phyloP scores from a whole-genome alignment of 2,329 filamentous ascomycete species.

The Orbilia javanica region DNA sequence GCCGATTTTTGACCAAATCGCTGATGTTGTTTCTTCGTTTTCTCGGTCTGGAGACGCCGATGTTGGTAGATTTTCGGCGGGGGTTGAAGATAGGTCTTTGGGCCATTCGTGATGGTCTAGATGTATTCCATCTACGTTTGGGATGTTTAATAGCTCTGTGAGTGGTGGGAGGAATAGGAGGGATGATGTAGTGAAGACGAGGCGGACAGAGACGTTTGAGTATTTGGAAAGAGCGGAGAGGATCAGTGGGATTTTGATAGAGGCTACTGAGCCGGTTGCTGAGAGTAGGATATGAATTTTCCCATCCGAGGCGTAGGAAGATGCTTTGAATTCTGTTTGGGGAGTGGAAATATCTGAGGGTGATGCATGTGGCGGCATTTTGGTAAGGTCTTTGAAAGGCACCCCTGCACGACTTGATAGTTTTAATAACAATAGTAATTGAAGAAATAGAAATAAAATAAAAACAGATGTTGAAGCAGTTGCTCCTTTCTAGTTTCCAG shows the following conservation, averaged over 20 bases:
- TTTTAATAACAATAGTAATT: background rate
- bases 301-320: conserved; percentile 66
- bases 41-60: background rate
- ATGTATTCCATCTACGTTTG: conserved; percentile 84
- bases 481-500: background rate
- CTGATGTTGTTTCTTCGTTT: conserved; percentile 12
- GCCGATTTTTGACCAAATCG: conserved; percentile 57
- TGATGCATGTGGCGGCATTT: conserved; percentile 38
- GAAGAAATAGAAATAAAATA: background rate
- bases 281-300: conserved; percentile 75
- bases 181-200: conserved; percentile 82
- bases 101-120: conserved; percentile 88
- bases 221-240: conserved; percentile 67
- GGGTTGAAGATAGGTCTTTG: conserved; percentile 65
- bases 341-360: conserved; percentile 33
- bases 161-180: conserved; percentile 78
- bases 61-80: background rate
- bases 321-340: conserved; percentile 61
- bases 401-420: background rate
- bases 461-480: background rate
- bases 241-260: conserved; percentile 83
- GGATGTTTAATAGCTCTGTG: conserved; percentile 71
- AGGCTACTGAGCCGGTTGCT: conserved; percentile 82
- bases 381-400: background rate
- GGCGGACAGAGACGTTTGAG: conserved; percentile 79